Percentiles rank a stretch among this genome's conserved stretches.
phyloP scores from a whole-genome alignment of 106 monocot species.

The Platanthera zijinensis region DNA sequence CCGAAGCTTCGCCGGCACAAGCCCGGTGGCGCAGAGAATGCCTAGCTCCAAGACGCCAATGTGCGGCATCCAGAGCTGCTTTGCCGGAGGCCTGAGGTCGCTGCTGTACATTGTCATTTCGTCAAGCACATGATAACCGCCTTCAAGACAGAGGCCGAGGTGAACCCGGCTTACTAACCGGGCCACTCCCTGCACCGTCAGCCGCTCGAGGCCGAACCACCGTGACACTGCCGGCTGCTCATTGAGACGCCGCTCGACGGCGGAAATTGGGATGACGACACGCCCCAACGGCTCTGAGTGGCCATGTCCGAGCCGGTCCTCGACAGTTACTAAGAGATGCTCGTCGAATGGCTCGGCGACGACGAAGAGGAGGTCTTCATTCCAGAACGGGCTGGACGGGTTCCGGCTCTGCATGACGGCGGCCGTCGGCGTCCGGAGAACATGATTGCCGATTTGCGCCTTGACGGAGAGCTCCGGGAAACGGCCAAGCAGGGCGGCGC shows the following conservation, averaged over 20 bases:
- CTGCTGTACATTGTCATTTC: constrained; percentile 59
- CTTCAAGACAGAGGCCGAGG: constrained; percentile 53
- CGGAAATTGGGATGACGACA: constrained; percentile 24
- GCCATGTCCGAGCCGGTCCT: constrained; percentile 39
- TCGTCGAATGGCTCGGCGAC: constrained; percentile 84
- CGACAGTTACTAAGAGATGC: constrained; percentile 30
- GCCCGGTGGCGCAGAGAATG: constrained; percentile 41
- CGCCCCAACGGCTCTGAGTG: constrained; percentile 44
- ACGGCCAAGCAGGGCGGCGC: constrained; percentile 13
- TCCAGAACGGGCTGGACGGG: constrained; percentile 44
- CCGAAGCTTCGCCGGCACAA: constrained; percentile 51
- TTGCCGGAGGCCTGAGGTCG: constrained; percentile 57
- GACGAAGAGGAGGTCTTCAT: constrained; percentile 72
- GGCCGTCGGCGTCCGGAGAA: constrained; percentile 39
- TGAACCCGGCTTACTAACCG: constrained; percentile 45
- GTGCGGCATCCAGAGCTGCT: constrained; percentile 56
- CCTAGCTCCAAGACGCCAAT: constrained; percentile 73
- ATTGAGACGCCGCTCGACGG: constrained; percentile 38
- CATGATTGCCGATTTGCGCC: constrained; percentile 48
- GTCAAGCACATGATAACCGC: constrained; percentile 79
- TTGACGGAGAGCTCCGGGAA: constrained; percentile 53
- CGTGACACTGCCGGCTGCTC: constrained; percentile 30
- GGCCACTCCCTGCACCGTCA: constrained; percentile 4
- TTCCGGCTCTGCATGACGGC: constrained; percentile 16
- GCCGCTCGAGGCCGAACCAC: constrained; percentile 52